Base-by-base conservation (phyloP, 2,329 filamentous ascomycete species). In the Microsporum ferrugineum region DNA sequence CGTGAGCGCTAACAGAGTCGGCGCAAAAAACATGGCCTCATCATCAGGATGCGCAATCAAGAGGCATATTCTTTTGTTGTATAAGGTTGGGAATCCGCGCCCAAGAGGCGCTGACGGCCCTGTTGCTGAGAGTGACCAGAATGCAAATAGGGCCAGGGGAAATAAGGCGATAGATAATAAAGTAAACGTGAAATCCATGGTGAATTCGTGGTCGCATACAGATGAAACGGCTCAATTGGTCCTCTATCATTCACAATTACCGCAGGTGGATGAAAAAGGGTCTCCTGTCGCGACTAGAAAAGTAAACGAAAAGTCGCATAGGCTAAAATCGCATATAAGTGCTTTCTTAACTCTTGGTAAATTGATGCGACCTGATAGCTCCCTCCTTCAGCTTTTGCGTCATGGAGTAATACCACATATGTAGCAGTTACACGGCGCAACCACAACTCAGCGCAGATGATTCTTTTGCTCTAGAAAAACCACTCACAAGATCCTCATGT, bases 21-120 rank as follows among this genome's bases (percentile, higher is more conserved):
- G 94, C 65, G 91, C 85, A 76, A 99, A 99, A 80, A 99, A 99
- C 94, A 99, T 99, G 73, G 92, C 94, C 78, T 99, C 94, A 70
- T 99, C 94, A 75, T 99, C 94, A 0, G 94, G 94, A 76, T 99
- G 94, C 27, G 94, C 94, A 70, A 99, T 97, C 60, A 99, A 80
- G 60, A 99, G 82, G 72, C 89, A 88, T 71, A 99, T 90, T 70
- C 89, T 85, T 80, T 95, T 95, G 77, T 89, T 87, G 67, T 79
- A 80, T 65, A 96, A 78, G 51, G 78, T 82, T 2, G 89, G 88
- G 62, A 76, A 75, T 38, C 68, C 69, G 31, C 69, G 67, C 6
- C 71, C 71, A 61, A 75, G 73, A 8, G 73, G 71, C 5, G 74
- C 76, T 17, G 59, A 60, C n/a, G 70, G 68, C 2, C 68, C 68